Evolutionary conservation across 768 basidiomycete species (phyloP).

Genomic region (Daedalea quercina): DNA sequence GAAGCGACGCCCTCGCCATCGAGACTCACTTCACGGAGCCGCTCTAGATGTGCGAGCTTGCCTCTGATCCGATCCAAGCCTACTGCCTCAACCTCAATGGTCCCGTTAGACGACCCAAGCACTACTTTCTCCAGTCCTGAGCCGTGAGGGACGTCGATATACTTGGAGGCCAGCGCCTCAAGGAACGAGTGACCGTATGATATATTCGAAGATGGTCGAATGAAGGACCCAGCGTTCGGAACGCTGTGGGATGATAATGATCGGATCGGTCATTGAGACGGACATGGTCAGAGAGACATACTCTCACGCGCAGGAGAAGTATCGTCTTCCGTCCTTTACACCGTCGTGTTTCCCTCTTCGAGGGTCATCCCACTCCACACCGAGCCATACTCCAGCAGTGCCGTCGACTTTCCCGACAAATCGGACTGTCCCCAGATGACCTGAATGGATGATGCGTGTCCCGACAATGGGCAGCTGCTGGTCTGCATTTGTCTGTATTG

Average conservation of each 20-base stretch:
- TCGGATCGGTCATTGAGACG: background rate
- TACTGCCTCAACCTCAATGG: constrained; percentile 84
- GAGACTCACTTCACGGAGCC: constrained; percentile 74
- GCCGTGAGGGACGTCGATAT: constrained; percentile 59
- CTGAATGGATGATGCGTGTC: constrained; percentile 47
- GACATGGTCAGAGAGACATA: constrained; percentile 4
- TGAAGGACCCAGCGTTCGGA: constrained; percentile 68
- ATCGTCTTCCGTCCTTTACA: constrained; percentile 63
- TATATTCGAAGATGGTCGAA: constrained; percentile 58
- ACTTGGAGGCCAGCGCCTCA: constrained; percentile 68
- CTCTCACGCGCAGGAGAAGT: constrained; percentile 71
- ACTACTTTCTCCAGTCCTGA: constrained; percentile 52
- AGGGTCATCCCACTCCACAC: constrained; percentile 95
- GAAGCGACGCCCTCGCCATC: constrained; percentile 59
- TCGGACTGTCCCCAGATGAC: constrained; percentile 60
- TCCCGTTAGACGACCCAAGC: constrained; percentile 76
- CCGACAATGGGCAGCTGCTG: constrained; percentile 32
- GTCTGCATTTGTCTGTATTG: background rate
- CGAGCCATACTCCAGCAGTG: constrained; percentile 75
- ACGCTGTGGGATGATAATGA: constrained; percentile 33
- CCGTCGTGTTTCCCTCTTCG: constrained; percentile 85
- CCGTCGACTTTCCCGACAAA: constrained; percentile 60
- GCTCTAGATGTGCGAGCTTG: constrained; percentile 59
- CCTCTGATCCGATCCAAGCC: constrained; percentile 70
- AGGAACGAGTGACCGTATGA: constrained; percentile 67